A percentile compares a stretch with the other conserved stretches of the same genome.
These are phyloP conservation scores for Arthroderma sp. DNA, from an alignment of 2,329 filamentous ascomycete genomes.

Conservation along the genomic window DNA sequence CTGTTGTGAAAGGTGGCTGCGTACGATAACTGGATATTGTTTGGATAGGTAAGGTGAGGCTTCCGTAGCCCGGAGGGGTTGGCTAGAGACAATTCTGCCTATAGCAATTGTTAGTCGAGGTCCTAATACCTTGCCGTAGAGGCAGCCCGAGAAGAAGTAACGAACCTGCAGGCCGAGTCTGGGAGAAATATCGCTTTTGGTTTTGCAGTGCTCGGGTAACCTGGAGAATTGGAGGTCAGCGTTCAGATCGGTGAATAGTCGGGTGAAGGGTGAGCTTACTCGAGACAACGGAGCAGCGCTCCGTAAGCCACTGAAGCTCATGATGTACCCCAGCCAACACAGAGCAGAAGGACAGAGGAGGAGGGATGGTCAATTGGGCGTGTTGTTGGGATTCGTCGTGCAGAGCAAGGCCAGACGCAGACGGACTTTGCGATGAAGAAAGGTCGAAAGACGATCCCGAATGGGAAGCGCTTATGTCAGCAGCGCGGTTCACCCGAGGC, in stretches of 20 bases:
- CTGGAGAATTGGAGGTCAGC: slow-evolving; percentile 31
- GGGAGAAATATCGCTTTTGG: slow-evolving; percentile 70
- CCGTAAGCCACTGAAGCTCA: slow-evolving; percentile 38
- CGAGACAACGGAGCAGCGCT: slow-evolving; percentile 37
- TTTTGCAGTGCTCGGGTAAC: slow-evolving; percentile 50
- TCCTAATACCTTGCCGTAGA: not conserved
- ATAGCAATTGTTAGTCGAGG: slow-evolving; percentile 3
- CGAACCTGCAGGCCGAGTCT: slow-evolving; percentile 64
- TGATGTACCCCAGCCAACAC: slow-evolving; percentile 20
- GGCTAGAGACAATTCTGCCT: slow-evolving; percentile 78
- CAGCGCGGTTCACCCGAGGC: slow-evolving; percentile 19
- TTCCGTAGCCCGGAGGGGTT: slow-evolving; percentile 82
- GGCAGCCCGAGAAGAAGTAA: slow-evolving; percentile 16
- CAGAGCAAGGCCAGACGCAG: too few relatives aligned
- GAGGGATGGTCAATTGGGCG: too few relatives aligned
- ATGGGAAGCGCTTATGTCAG: slow-evolving; percentile 23
- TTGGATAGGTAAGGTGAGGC: slow-evolving; percentile 71
- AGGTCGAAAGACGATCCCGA: not conserved
- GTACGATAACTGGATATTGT: slow-evolving; percentile 89
- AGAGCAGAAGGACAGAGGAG: not conserved
- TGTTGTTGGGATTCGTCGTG: too few relatives aligned
- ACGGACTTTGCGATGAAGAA: too few relatives aligned
- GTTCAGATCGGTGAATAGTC: slow-evolving; percentile 1
- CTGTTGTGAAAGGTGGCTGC: slow-evolving; percentile 22
- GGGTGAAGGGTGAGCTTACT: slow-evolving; percentile 22